Conservation (phyloP, 2,329 filamentous ascomycete genomes). For the Pyrenophora seminiperda region DNA sequence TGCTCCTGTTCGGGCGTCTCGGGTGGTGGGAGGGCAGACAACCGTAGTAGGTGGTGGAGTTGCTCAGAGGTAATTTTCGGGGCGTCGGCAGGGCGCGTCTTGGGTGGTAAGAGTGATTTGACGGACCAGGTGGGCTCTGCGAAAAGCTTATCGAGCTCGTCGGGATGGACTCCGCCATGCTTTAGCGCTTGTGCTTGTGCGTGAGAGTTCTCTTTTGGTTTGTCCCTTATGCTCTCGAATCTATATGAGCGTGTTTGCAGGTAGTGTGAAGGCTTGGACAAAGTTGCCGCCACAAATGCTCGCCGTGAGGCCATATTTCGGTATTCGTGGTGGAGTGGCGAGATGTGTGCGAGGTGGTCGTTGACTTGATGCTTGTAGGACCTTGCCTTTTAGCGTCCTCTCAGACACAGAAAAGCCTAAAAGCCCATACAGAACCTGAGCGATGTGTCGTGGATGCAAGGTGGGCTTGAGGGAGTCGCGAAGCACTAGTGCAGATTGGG, state of each 20-base stretch:
- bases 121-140: constrained; percentile 83
- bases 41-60: constrained; percentile 81
- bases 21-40: constrained; percentile 84
- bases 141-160: constrained; percentile 55
- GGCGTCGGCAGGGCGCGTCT: constrained; percentile 33
- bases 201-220: neutral
- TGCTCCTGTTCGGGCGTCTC: constrained; percentile 65
- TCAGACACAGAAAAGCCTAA: neutral
- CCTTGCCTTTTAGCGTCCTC: too few relatives aligned
- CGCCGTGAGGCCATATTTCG: constrained; percentile 23
- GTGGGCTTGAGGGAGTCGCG: constrained; percentile 24
- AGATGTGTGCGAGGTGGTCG: too few relatives aligned
- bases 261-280: constrained; percentile 3
- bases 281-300: constrained; percentile 11
- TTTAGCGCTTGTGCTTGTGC: constrained; percentile 2
- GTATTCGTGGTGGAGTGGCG: neutral
- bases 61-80: constrained; percentile 65
- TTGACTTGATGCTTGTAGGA: neutral
- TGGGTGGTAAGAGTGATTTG: constrained; percentile 68
- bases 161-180: constrained; percentile 24
- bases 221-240: neutral
- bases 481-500: constrained; percentile 22
- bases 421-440: neutral
- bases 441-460: constrained; percentile 16
- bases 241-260: constrained; percentile 14